Percentiles rank a stretch among this genome's conserved stretches.
Evolutionary conservation across 2,329 filamentous ascomycete genomes (phyloP).

Genomic region (Diplocarpon rosae): DNA sequence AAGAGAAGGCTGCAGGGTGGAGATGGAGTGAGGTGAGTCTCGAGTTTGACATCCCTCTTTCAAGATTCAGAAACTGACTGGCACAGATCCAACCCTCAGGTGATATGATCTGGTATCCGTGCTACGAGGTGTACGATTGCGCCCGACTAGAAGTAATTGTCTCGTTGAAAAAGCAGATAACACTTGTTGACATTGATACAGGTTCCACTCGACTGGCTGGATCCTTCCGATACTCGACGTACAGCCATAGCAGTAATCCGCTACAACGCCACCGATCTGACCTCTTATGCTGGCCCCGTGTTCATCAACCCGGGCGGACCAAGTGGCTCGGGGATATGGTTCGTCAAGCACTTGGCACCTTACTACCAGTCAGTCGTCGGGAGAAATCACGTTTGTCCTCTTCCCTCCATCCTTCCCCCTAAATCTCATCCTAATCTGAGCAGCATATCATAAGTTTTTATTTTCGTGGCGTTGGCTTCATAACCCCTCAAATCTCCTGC

Average conservation of each 20-base stretch:
- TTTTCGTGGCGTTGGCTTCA: slow-evolving; percentile 37
- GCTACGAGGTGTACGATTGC: slow-evolving; percentile 19
- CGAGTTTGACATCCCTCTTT: neutral
- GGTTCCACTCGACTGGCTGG: slow-evolving; percentile 21
- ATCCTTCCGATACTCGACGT: slow-evolving; percentile 10
- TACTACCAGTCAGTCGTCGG: slow-evolving; percentile 35
- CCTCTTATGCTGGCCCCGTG: slow-evolving; percentile 15
- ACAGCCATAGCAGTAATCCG: slow-evolving; percentile 16
- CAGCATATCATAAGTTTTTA: slow-evolving; percentile 42
- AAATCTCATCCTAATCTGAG: slow-evolving; percentile 13
- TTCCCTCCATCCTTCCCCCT: neutral
- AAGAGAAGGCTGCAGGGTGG: neutral
- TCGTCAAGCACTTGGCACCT: slow-evolving; percentile 16
- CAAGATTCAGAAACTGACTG: neutral
- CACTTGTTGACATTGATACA: neutral
- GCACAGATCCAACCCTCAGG: slow-evolving; percentile 4
- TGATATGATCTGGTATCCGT: slow-evolving; percentile 18
- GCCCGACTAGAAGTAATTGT: slow-evolving; percentile 16
- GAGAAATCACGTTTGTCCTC: slow-evolving; percentile 32
- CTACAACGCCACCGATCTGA: slow-evolving; percentile 13
- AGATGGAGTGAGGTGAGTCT: slow-evolving; percentile 4
- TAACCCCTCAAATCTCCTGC: slow-evolving; percentile 37
- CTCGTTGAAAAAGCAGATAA: neutral
- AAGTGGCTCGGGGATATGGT: slow-evolving; percentile 34
- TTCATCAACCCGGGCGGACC: slow-evolving; percentile 31